Base-by-base conservation (phyloP, 2,329 filamentous ascomycete genomes). In the Sphaerostilbella broomeana region DNA sequence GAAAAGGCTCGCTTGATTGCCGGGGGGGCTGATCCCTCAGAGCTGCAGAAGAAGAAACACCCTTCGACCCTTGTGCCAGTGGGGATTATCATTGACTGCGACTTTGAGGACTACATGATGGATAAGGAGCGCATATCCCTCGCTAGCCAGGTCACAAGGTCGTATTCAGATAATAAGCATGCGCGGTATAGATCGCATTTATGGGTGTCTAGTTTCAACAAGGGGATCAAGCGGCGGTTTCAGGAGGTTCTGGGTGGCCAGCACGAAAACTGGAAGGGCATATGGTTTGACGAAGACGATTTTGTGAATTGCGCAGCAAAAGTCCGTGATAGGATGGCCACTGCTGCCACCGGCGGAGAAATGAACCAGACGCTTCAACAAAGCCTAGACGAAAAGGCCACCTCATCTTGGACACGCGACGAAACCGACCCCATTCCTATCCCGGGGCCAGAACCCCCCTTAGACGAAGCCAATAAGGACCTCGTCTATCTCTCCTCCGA, bases 401-500 rank as follows among this genome's bases (percentile, higher is more conserved):
- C 41, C 5, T 51, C 56, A 16, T 49, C 55, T 8, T 63, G 60
- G 54, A 48, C 51, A 9, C 48, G 48, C 19, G 61, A 64, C 41
- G 54, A 56, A 17, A 44, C 34, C 15, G 56, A 62, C 9, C 55
- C 56, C 9, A 53, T 64, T 4, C 59, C 61, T 2, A 43, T 64
- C 11, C 51, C 59, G 0, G 55, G 59, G 4, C 52, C 59, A 1
- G 55, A 62, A 26, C 56, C 60, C 4, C 51, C 52, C 30, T 50
- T 57, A 15, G 45, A 52, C 15, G 55, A 59, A 19, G 54, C 57
- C 24, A 60, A 60, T 44, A 53, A 54, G 38, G 64, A 68, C 33
- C 70, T 95, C 6, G 76, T 98, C 42, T 98, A 98, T 57, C 77
- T 98, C 4, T 86, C 86, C 6, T 88, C 88, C 12, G 92, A 98